Evolutionary conservation across 345 rosid species (phyloP).

Genomic region (Cardamine resedifolia): DNA sequence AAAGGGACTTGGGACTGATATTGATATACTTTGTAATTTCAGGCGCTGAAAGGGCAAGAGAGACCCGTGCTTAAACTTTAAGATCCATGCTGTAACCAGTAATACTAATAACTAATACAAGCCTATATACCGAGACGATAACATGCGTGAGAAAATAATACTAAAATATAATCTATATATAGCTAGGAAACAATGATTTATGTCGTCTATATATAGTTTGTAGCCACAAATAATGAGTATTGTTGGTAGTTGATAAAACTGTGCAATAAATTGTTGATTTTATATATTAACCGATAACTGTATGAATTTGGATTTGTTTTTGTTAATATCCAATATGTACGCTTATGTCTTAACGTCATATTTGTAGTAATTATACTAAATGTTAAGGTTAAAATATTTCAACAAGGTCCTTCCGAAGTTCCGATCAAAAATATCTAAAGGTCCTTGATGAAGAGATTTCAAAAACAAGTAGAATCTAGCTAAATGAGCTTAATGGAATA

Average conservation of each 20-base stretch:
- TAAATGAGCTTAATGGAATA: too few species aligned
- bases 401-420: too few species aligned
- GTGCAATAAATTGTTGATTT: neutral
- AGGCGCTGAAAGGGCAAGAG: constrained; percentile 20
- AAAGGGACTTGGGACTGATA: neutral
- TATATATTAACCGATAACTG: neutral
- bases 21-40: neutral
- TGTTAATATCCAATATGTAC: neutral
- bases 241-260: neutral
- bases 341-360: neutral
- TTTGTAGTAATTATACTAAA: too few species aligned
- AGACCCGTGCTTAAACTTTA: constrained; percentile 13
- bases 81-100: constrained; percentile 11
- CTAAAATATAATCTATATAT: neutral
- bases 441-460: too few species aligned
- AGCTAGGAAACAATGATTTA: neutral
- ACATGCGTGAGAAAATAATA: neutral
- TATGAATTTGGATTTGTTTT: neutral
- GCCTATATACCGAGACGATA: neutral
- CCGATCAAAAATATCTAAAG: too few species aligned
- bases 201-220: neutral
- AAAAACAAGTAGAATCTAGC: too few species aligned
- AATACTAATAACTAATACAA: neutral
- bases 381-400: too few species aligned
- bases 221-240: neutral